Evolutionary conservation across 2,329 filamentous ascomycete species (phyloP).

Genomic region (Neofusicoccum parvum): DNA sequence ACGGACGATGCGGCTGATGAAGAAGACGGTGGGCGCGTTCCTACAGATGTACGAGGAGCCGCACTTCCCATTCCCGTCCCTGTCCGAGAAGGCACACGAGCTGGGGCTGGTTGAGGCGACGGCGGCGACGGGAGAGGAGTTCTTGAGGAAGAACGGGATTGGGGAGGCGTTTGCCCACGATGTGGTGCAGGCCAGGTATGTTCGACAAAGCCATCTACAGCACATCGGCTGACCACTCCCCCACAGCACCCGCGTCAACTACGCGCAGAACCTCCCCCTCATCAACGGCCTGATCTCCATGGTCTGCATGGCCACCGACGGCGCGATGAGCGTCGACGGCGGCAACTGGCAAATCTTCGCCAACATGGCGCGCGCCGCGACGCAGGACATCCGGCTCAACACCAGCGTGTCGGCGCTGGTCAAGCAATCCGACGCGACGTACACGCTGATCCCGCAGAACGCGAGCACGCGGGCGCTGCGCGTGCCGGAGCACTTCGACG

Average conservation of each 20-base stretch:
- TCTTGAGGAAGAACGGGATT: constrained; percentile 69
- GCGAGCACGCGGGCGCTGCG: constrained; percentile 18
- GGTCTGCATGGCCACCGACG: constrained; percentile 88
- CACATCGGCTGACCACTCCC: neutral
- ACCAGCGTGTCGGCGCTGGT: constrained; percentile 61
- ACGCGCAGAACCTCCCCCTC: constrained; percentile 81
- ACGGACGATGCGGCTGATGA: constrained; percentile 71
- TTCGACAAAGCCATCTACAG: neutral
- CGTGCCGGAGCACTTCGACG: constrained; percentile 62
- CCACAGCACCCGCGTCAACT: constrained; percentile 82
- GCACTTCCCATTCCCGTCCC: constrained; percentile 78
- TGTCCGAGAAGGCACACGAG: constrained; percentile 68
- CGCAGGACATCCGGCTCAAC: constrained; percentile 64
- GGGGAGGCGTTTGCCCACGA: constrained; percentile 70
- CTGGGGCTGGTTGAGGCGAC: constrained; percentile 69
- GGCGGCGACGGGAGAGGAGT: constrained; percentile 71
- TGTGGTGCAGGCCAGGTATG: constrained; percentile 72
- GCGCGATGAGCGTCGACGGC: constrained; percentile 74
- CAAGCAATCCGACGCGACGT: constrained; percentile 37
- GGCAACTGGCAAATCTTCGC: constrained; percentile 96
- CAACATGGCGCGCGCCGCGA: constrained; percentile 57
- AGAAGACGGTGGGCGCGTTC: constrained; percentile 71
- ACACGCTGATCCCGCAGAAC: constrained; percentile 42
- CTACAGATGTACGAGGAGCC: constrained; percentile 78
- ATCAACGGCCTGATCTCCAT: constrained; percentile 91